Conservation (phyloP, 352 stramenopile species). For the Globisporangium nodosum region DNA sequence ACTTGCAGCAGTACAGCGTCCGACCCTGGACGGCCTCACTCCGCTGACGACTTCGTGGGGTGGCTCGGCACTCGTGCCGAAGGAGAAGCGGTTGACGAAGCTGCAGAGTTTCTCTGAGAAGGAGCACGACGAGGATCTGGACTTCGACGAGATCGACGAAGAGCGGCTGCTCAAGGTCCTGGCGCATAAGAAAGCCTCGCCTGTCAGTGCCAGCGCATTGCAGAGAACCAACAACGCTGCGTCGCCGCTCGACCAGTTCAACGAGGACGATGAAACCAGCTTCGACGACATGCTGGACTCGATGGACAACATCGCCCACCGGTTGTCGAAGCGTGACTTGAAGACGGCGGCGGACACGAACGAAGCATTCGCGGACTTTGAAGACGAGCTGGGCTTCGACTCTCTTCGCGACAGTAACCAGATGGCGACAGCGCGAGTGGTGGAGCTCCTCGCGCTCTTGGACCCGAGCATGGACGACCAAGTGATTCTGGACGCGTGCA, state of each 20-base stretch:
- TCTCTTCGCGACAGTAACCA: slow-evolving; percentile 68
- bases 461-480: slow-evolving; percentile 86
- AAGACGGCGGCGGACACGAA: slow-evolving; percentile 12
- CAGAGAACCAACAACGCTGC: background rate
- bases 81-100: slow-evolving; percentile 59
- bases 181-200: slow-evolving; percentile 25
- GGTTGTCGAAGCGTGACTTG: slow-evolving; percentile 9
- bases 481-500: slow-evolving; percentile 77
- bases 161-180: slow-evolving; percentile 42
- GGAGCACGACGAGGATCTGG: slow-evolving; percentile 40
- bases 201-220: slow-evolving; percentile 7
- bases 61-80: slow-evolving; percentile 48
- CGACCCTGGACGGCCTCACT: background rate
- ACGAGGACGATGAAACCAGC: slow-evolving; percentile 16
- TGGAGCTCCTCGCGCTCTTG: slow-evolving; percentile 70
- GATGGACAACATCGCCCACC: slow-evolving; percentile 1
- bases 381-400: slow-evolving; percentile 82
- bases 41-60: slow-evolving; percentile 38
- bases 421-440: slow-evolving; percentile 64
- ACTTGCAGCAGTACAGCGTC: background rate
- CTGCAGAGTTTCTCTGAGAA: slow-evolving; percentile 73
- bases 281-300: slow-evolving; percentile 14
- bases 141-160: slow-evolving; percentile 74
- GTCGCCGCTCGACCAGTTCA: background rate
- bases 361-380: slow-evolving; percentile 56